Conservation (phyloP, 345 rosid species). For the Salix arbutifolia region DNA sequence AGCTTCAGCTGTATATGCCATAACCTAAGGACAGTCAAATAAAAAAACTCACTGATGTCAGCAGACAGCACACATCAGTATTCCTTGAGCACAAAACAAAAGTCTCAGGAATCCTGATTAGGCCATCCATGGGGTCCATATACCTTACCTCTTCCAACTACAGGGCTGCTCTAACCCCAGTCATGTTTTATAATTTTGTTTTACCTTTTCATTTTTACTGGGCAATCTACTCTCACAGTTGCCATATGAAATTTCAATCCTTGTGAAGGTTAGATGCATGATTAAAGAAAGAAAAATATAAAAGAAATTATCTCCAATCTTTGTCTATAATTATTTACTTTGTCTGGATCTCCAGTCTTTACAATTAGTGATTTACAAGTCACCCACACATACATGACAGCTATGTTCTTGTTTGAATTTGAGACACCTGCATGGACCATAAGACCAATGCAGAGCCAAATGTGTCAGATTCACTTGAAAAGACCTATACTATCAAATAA, state of each 20-base stretch:
- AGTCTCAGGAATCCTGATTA: slow-evolving; percentile 15
- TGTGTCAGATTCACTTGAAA: slow-evolving; percentile 11
- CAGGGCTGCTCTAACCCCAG: background rate
- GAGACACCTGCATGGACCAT: slow-evolving; percentile 15
- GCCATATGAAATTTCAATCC: background rate
- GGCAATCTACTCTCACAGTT: background rate
- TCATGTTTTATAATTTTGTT: background rate
- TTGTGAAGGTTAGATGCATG: background rate
- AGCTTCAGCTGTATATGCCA: slow-evolving; percentile 5
- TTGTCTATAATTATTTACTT: background rate
- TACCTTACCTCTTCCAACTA: background rate
- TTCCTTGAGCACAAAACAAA: slow-evolving; percentile 13
- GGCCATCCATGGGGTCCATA: slow-evolving; percentile 12
- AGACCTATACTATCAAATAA: background rate
- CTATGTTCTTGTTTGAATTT: slow-evolving; percentile 25
- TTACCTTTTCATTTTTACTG: background rate
- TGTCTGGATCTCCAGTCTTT: background rate
- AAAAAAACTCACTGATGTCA: slow-evolving; percentile 13
- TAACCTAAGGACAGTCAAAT: slow-evolving; percentile 10
- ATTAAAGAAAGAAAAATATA: too few species aligned
- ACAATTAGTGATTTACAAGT: slow-evolving; percentile 5
- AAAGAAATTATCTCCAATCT: background rate
- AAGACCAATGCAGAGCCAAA: slow-evolving; percentile 10
- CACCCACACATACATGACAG: slow-evolving; percentile 16
- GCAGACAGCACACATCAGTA: background rate